These are phyloP conservation scores for Rhytidhysteron rufulum DNA, from an alignment of 2,329 filamentous ascomycete genomes.

Conservation along the genomic window DNA sequence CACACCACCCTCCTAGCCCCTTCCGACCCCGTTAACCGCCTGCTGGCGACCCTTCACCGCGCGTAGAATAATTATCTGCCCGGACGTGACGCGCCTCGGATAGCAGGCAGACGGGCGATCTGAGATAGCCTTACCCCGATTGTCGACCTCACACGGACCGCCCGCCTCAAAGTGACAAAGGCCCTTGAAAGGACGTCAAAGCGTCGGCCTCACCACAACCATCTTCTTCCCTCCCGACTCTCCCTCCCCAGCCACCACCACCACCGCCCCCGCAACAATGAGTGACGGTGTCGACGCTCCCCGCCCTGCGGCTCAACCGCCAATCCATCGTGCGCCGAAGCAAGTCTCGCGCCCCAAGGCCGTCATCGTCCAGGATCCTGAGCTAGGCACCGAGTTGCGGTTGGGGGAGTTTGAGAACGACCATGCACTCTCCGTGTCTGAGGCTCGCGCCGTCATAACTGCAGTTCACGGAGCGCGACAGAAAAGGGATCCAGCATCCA, in stretches of 20 bases:
- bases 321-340: conserved; percentile 28
- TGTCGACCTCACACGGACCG: no score
- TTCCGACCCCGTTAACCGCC: no score
- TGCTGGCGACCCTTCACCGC: no score
- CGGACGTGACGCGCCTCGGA: no score
- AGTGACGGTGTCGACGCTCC: background rate
- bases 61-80: no score
- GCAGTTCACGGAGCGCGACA: conserved; percentile 78
- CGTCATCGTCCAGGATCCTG: conserved; percentile 72
- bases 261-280: background rate
- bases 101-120: no score
- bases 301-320: conserved; percentile 4
- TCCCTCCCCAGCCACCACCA: background rate
- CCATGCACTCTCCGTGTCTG: conserved; percentile 85
- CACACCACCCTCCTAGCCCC: no score
- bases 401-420: conserved; percentile 93
- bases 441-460: conserved; percentile 88
- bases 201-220: background rate
- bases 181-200: background rate
- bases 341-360: conserved; percentile 51
- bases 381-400: conserved; percentile 74
- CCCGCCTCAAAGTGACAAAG: background rate
- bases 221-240: conserved; percentile 1
- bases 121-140: no score
- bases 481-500: conserved; percentile 58